Conservation (phyloP, 2,329 filamentous ascomycete genomes). For the Colletotrichum incanum region DNA sequence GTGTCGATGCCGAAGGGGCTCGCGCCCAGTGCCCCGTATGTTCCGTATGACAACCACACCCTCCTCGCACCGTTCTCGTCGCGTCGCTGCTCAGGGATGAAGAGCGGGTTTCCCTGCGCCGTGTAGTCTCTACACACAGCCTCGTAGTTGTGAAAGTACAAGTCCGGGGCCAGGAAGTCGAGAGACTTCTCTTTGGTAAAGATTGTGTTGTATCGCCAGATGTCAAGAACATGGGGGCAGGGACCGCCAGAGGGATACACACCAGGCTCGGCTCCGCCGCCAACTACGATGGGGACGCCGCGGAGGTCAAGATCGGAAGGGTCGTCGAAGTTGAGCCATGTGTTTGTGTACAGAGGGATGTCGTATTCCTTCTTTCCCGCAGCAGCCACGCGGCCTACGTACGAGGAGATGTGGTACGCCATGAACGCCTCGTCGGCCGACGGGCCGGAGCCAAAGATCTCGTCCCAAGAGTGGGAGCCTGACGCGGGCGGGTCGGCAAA, state of each 20-base stretch:
- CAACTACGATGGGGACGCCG: conserved; percentile 53
- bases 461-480: conserved; percentile 51
- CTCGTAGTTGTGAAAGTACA: conserved; percentile 66
- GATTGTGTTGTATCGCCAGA: conserved; percentile 57
- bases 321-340: conserved; percentile 56
- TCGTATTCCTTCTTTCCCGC: conserved; percentile 53
- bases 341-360: conserved; percentile 55
- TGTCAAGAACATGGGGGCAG: conserved; percentile 53
- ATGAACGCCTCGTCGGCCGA: conserved; percentile 56
- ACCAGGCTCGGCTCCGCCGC: conserved; percentile 54
- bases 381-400: conserved; percentile 53
- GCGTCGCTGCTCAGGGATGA: conserved; percentile 67
- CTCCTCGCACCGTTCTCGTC: conserved; percentile 62
- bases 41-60: conserved; percentile 59
- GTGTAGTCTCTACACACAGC: conserved; percentile 60
- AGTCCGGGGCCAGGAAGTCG: conserved; percentile 63
- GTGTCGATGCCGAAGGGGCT: conserved; percentile 60
- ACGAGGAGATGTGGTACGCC: conserved; percentile 55
- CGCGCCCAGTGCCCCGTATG: conserved; percentile 56
- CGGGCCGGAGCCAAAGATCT: conserved; percentile 50
- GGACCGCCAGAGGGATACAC: conserved; percentile 56
- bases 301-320: conserved; percentile 50
- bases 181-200: conserved; percentile 50
- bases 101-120: conserved; percentile 61
- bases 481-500: conserved; percentile 47